Evolutionary conservation across 2,329 filamentous ascomycete genomes (phyloP), one percentile per base, ranked within the genome.

Genomic region (Nemania serpens): DNA sequence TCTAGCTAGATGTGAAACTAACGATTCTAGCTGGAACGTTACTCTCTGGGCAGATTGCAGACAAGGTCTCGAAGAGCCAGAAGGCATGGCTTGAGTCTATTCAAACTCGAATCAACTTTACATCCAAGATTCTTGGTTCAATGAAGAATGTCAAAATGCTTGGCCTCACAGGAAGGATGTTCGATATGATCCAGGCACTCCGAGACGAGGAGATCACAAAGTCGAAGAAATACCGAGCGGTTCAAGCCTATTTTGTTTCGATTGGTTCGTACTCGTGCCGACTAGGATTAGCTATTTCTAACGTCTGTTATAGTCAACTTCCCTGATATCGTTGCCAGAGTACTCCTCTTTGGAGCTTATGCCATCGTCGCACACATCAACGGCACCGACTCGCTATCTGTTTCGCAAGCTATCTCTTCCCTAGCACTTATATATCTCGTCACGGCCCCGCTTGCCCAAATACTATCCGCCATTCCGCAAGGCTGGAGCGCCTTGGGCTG

Each of bases 61-160:
- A 61, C 12, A 55, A 41, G 25, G 46, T 58, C n/a, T 55, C 59
- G 7, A 54, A 51, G 22, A 61, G 33, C n/a, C 59, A 62, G 20
- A 62, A 53, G 18, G 41, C 25, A 15, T 58, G 58, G 61, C 54
- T 59, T 25, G 59, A 59, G 22, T 45, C 52, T 9, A 53, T 59
- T 43, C 55, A 59, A 22, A 33, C 49, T 25, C 53, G 58, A 18
- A 60, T 60, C 22, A 53, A 58, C 33, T 52, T 59, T 29, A 57
- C 59, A 2, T 64, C 59, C 12, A 48, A 52, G 22, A 54, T 59
- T 12, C 55, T 62, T 15, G 47, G 55, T 20, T 55, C 42, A 13
- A 62, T 64, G 52, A 64, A 59, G 36, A 59, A 46, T 39, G 47
- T 62, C 25, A 64, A 62, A 46, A 62, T 64, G 62, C n/a, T 58